Conservation (phyloP, 2,329 filamentous ascomycete species). For the Cladosporium halotolerans region DNA sequence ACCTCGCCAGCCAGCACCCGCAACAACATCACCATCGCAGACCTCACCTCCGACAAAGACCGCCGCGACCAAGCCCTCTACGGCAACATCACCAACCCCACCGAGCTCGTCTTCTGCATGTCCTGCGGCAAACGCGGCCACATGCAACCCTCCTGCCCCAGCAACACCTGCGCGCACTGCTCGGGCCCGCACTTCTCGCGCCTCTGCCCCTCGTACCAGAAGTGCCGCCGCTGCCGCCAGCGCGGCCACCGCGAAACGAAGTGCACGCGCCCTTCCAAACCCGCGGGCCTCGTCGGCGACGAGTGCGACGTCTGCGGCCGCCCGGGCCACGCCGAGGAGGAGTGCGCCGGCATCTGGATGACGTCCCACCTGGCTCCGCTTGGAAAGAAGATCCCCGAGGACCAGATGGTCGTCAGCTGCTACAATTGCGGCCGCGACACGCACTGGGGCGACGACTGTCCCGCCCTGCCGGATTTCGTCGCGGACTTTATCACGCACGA, state of each 20-base stretch:
- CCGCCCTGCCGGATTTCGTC: constrained; percentile 12
- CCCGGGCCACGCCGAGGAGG: constrained; percentile 21
- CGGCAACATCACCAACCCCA: constrained; percentile 9
- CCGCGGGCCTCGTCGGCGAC: constrained; percentile 12
- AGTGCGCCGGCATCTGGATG: constrained; percentile 21
- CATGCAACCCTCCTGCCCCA: constrained; percentile 13
- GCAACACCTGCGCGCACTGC: constrained; percentile 11
- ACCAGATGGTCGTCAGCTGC: constrained; percentile 13
- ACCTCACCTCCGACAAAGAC: not conserved
- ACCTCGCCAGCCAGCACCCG: not conserved
- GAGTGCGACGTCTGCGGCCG: constrained; percentile 18
- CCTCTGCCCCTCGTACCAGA: constrained; percentile 15
- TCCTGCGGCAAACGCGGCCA: constrained; percentile 16
- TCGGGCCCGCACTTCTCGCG: constrained; percentile 12
- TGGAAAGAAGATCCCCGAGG: not conserved
- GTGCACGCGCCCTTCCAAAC: constrained; percentile 8
- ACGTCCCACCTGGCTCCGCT: constrained; percentile 8
- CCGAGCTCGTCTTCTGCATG: constrained; percentile 16
- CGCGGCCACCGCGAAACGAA: constrained; percentile 13
- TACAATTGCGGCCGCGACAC: constrained; percentile 18
- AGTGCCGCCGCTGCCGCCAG: constrained; percentile 18
- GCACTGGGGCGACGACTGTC: constrained; percentile 21
- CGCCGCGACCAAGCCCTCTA: constrained; percentile 16
- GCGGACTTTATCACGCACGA: constrained; percentile 5
- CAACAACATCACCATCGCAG: not conserved